A percentile compares a stretch with the other conserved stretches of the same genome.
phyloP scores from a whole-genome alignment of 2,329 filamentous ascomycete species.

The Thielaviopsis punctulata region DNA sequence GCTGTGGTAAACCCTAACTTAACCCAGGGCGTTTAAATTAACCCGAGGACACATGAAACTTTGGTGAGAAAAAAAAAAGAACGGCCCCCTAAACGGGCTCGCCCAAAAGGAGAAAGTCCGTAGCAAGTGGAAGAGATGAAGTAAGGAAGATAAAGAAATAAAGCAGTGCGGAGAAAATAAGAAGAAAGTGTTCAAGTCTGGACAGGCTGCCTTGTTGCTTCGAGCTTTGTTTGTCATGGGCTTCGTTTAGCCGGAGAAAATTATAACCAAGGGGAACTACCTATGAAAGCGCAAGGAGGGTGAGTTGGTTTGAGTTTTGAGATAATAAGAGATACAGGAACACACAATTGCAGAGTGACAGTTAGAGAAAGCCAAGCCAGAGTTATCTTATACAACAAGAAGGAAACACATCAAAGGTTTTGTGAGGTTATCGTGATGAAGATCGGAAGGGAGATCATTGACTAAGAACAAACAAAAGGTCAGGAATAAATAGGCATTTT shows the following conservation, averaged over 20 bases:
- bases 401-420: too few relatives aligned
- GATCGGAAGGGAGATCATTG: background rate
- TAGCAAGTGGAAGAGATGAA: background rate
- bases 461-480: background rate
- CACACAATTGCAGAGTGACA: too few relatives aligned
- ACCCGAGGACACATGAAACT: background rate
- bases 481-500: too few relatives aligned
- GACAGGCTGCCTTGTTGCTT: too few relatives aligned
- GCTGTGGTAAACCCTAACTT: background rate
- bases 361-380: too few relatives aligned
- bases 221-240: too few relatives aligned
- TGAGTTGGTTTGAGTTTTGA: background rate
- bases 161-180: background rate
- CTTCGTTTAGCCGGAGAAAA: conserved; percentile 5
- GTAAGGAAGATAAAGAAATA: background rate
- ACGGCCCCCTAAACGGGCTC: too few relatives aligned
- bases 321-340: background rate
- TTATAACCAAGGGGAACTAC: conserved; percentile 4
- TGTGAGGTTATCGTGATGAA: too few relatives aligned
- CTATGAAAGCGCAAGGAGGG: conserved; percentile 4
- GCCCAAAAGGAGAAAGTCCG: background rate
- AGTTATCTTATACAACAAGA: too few relatives aligned
- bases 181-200: background rate
- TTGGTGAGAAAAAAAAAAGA: background rate
- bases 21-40: background rate